These are phyloP conservation scores for Lasiodiplodia theobromae DNA, from an alignment of 2,329 filamentous ascomycete genomes.

Conservation along the genomic window DNA sequence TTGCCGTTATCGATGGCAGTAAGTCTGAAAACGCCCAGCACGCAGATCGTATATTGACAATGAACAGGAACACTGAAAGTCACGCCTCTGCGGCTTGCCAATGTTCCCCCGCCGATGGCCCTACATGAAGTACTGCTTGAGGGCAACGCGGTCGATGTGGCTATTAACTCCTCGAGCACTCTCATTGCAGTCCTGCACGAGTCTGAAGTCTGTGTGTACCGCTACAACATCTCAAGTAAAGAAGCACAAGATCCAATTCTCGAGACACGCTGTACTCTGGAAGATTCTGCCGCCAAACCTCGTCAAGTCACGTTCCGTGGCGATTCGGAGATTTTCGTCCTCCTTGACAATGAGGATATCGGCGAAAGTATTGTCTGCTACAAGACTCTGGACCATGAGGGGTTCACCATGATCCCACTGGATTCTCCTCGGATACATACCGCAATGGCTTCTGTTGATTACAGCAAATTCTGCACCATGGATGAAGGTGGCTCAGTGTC, in stretches of 20 bases:
- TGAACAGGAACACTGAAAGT: constrained; percentile 70
- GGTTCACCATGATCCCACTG: constrained; percentile 6
- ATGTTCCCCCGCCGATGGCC: constrained; percentile 92
- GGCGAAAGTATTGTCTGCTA: constrained; percentile 24
- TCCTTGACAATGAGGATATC: constrained; percentile 45
- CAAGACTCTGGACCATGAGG: constrained; percentile 12
- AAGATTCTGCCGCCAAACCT: constrained; percentile 34
- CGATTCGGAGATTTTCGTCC: constrained; percentile 46
- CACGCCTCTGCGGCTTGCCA: constrained; percentile 83
- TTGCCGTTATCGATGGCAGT: constrained; percentile 85
- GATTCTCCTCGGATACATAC: background rate
- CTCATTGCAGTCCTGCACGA: constrained; percentile 75
- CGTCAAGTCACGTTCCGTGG: constrained; percentile 58
- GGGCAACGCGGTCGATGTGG: constrained; percentile 74
- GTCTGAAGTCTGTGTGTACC: constrained; percentile 70
- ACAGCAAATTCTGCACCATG: constrained; percentile 11
- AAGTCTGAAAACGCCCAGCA: constrained; percentile 38
- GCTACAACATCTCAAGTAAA: constrained; percentile 69
- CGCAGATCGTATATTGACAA: constrained; percentile 31
- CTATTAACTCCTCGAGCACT: constrained; percentile 60
- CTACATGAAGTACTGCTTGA: constrained; percentile 73
- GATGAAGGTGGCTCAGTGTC: constrained; percentile 10
- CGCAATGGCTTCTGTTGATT: constrained; percentile 29
- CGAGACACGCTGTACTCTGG: constrained; percentile 33
- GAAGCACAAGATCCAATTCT: constrained; percentile 49